Evolutionary conservation across 805 yeast genomes (phyloP), one percentile per base, ranked within the genome.

Genomic region (Candida stauntonica): DNA sequence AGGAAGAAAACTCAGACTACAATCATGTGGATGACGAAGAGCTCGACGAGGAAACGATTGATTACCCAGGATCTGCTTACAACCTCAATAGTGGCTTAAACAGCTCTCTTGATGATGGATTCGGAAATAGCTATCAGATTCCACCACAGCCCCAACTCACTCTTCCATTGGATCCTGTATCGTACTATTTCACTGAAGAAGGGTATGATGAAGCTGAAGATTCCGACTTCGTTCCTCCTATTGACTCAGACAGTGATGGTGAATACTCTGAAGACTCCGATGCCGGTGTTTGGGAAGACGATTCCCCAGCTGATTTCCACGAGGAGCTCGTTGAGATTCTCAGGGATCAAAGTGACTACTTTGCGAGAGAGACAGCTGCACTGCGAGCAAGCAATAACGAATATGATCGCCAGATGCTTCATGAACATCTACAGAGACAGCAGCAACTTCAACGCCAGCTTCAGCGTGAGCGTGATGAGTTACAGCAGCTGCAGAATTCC

Each of bases 31-130:
- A 51, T n/a, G 54, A 48, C 11, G 47, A 50, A 20, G 52, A 48
- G 9, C 37, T 40, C 15, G 34, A 39, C 7, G 11, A 12, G 18
- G 14, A 12, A 26, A 15, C 7, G n/a, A 26, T 26, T 8, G 28
- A 26, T n/a, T n/a, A n/a, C n/a, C n/a, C n/a, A n/a, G n/a, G n/a
- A n/a, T n/a, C n/a, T n/a, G n/a, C n/a, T n/a, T n/a, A n/a, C n/a
- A n/a, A n/a, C n/a, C n/a, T n/a, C n/a, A n/a, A n/a, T n/a, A n/a
- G n/a, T n/a, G n/a, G n/a, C n/a, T n/a, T n/a, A n/a, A n/a, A n/a
- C n/a, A n/a, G n/a, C n/a, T n/a, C n/a, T n/a, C n/a, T n/a, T 6
- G 57, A 57, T 17, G 60, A 54, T 12, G 57, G 51, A 7, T 61
- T 58, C 14, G 59, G 29, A 7, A 35, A 35, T 3, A 4, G 34